These are phyloP conservation scores for Benincasa hispida DNA, from an alignment of 306 rosid genomes.

Conservation along the genomic window DNA sequence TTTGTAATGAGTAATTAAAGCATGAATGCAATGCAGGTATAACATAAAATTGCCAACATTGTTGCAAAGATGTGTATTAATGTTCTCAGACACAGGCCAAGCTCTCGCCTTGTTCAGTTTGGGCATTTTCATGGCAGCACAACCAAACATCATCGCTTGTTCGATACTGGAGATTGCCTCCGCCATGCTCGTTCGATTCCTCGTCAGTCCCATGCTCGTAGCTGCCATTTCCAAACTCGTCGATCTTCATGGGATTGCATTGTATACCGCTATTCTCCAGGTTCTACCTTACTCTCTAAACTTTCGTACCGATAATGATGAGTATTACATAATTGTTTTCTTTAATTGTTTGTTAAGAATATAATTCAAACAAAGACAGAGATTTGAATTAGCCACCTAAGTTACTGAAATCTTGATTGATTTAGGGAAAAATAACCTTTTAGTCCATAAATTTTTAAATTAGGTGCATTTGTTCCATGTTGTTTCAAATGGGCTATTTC, in stretches of 20 bases:
- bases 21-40: constrained; percentile 30
- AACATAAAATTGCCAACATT: constrained; percentile 61
- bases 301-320: background rate
- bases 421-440: no score
- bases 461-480: no score
- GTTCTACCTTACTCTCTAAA: constrained; percentile 10
- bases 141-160: constrained; percentile 67
- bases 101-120: constrained; percentile 85
- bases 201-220: constrained; percentile 65
- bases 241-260: constrained; percentile 49
- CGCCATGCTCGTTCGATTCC: constrained; percentile 67
- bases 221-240: constrained; percentile 49
- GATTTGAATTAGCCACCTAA: background rate
- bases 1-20: background rate
- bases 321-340: background rate
- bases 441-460: no score
- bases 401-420: no score
- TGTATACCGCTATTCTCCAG: constrained; percentile 84
- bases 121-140: constrained; percentile 78
- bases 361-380: background rate
- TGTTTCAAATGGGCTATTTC: no score
- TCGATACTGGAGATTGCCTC: constrained; percentile 52
- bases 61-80: constrained; percentile 51
- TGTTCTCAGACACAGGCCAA: constrained; percentile 61
- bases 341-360: background rate